These are phyloP conservation scores for Aspergillus funiculosus DNA, from an alignment of 495 filamentous ascomycete species.

Conservation along the genomic window DNA sequence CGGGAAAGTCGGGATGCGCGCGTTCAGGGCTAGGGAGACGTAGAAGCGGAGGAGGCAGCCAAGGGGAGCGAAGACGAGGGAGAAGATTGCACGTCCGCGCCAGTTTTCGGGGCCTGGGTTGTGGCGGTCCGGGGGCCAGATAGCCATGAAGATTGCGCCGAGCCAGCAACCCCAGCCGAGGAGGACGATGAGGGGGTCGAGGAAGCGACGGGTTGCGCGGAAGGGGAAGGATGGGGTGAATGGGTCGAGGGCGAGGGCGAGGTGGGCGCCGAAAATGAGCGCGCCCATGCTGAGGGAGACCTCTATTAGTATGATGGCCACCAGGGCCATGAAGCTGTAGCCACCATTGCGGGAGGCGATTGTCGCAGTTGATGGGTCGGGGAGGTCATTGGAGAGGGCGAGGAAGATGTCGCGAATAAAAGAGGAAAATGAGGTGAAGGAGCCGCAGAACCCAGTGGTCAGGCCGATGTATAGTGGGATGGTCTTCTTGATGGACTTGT, in stretches of 20 bases:
- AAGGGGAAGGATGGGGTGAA: slow-evolving; percentile 55
- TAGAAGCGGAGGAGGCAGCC: slow-evolving; percentile 70
- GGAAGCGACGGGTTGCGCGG: slow-evolving; percentile 45
- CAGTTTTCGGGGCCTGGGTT: slow-evolving; percentile 41
- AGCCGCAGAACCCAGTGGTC: slow-evolving; percentile 90
- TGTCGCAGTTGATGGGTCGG: slow-evolving; percentile 36
- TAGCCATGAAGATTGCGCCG: slow-evolving; percentile 67
- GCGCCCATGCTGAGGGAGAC: slow-evolving; percentile 62
- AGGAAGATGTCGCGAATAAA: slow-evolving; percentile 84
- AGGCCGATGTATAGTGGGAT: slow-evolving; percentile 89
- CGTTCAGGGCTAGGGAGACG: slow-evolving; percentile 21
- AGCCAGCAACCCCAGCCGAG: slow-evolving; percentile 72
- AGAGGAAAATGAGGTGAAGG: slow-evolving; percentile 84
- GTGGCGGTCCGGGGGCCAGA: slow-evolving; percentile 63
- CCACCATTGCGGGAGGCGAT: slow-evolving; percentile 57
- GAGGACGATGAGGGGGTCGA: slow-evolving; percentile 58
- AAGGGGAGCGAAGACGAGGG: slow-evolving; percentile 77
- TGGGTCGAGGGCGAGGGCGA: slow-evolving; percentile 58
- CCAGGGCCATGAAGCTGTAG: slow-evolving; percentile 73
- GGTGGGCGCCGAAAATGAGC: slow-evolving; percentile 68
- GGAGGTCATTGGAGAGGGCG: slow-evolving; percentile 71
- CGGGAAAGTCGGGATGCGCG: slow-evolving; percentile 58
- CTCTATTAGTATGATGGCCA: slow-evolving; percentile 64
- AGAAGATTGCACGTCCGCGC: slow-evolving; percentile 70
- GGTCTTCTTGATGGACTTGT: slow-evolving; percentile 65